Evolutionary conservation across 164 flowering plant species (phyloP).

Genomic region (Magnolia officinalis): DNA sequence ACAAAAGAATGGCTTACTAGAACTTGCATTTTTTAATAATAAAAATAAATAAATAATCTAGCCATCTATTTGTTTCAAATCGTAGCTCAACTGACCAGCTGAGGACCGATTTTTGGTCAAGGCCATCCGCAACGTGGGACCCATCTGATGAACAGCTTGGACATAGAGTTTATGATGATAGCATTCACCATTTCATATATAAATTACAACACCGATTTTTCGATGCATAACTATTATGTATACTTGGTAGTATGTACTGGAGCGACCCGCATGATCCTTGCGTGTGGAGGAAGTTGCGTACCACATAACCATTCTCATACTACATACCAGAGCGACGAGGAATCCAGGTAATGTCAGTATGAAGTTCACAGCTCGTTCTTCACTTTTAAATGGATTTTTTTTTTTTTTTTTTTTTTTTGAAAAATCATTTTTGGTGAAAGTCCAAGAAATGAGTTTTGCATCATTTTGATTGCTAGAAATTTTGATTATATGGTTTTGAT

Average conservation of each 20-base stretch:
- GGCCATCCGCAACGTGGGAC: no score
- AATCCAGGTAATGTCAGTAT: not conserved
- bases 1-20: no score
- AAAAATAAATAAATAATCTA: no score
- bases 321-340: not conserved
- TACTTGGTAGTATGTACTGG: not conserved
- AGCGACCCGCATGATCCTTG: not conserved
- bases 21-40: no score
- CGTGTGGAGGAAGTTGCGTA: not conserved
- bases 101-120: no score
- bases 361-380: not conserved
- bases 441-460: not conserved
- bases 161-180: not conserved
- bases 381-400: no score
- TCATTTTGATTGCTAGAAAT: not conserved
- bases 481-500: not conserved
- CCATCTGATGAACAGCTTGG: not conserved
- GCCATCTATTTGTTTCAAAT: no score
- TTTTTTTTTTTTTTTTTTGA: no score
- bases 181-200: not conserved
- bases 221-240: not conserved
- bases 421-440: not conserved
- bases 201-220: not conserved
- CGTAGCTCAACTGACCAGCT: no score
- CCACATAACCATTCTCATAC: not conserved